Evolutionary conservation across 805 yeast genomes (phyloP).

Genomic region (Cyberlindnera euphorbiae): DNA sequence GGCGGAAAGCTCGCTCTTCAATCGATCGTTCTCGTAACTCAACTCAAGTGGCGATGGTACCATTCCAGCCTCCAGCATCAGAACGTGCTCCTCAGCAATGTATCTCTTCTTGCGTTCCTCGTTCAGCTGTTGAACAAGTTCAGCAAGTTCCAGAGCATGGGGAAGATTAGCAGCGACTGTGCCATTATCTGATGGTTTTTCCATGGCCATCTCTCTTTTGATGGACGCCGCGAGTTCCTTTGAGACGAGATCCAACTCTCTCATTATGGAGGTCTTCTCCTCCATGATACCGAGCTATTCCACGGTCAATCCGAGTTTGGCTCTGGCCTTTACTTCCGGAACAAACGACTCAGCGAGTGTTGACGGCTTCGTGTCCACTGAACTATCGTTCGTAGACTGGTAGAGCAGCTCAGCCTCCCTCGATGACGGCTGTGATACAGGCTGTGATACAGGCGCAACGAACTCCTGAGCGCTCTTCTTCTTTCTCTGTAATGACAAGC

Average conservation of each 20-base stretch:
- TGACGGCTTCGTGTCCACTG: conserved; percentile 8
- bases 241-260: conserved; percentile 64
- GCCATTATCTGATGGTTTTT: conserved; percentile 26
- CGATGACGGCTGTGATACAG: too few relatives aligned
- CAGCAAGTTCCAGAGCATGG: conserved; percentile 45
- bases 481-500: conserved; percentile 19
- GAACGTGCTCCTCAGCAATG: conserved; percentile 66
- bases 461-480: conserved; percentile 11
- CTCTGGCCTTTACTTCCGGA: conserved; percentile 15
- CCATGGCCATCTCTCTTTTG: conserved; percentile 61
- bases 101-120: conserved; percentile 63
- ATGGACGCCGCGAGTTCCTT: conserved; percentile 70
- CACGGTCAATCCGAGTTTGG: conserved; percentile 40
- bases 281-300: conserved; percentile 60
- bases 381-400: conserved; percentile 8
- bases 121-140: conserved; percentile 51
- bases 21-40: conserved; percentile 49
- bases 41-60: conserved; percentile 52
- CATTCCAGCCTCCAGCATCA: conserved; percentile 48
- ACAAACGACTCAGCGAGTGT: conserved; percentile 18
- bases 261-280: conserved; percentile 52
- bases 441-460: conserved; percentile 21
- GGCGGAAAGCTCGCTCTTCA: conserved; percentile 41
- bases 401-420: conserved; percentile 5
- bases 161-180: conserved; percentile 29